Base-by-base conservation (phyloP, 805 yeast genomes). In the Middelhovenomyces tepae region DNA sequence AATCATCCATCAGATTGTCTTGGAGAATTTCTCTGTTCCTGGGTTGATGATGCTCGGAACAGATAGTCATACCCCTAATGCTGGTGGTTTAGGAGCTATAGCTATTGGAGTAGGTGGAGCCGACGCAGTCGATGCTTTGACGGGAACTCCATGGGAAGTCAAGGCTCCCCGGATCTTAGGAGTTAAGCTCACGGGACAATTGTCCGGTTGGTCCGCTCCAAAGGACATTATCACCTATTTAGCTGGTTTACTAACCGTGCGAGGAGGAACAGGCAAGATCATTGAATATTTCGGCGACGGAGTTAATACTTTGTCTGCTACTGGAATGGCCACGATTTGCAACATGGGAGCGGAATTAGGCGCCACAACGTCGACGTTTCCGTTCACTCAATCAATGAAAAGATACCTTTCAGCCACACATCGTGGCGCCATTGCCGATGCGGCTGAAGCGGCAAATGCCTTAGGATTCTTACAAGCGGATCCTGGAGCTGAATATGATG, bases 91-190 rank as follows among this genome's bases (percentile, higher is more conserved):
- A 43, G 98, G 98, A 57, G 95, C 94, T 46, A 78, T 89, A 46
- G 97, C 98, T 51, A 91, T 91, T 57, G 98, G 98, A 65, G 98
- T 91, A 25, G 98, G 98, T 64, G 98, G 98, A 69, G 98, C 98
- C 36, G 98, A 91, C 64, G 98, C 98, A 25, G 98, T 91, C 36
- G 98, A 91, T 61, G 98, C 91, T 32, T 66, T 91, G 54, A 86
- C 97, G 27, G 95, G 91, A 45, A 79, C 91, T 19, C 96, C 98
- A 37, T 91, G 98, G 98, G 98, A 91, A 66, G 73, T 91, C 60
- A 87, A 87, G 68, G 97, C 97, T 35, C 98, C 98, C 48, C 84
- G 84, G 64, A 67, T 86, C 27, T 66, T 91, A 45, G 98, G 98
- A 62, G 94, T 91, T 50, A 81, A 85, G 62, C 73, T 91, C 52